A percentile compares a stretch with the other conserved stretches of the same genome.
Evolutionary conservation across 805 yeast species (phyloP).

Genomic region (Ogataea methanolica): DNA sequence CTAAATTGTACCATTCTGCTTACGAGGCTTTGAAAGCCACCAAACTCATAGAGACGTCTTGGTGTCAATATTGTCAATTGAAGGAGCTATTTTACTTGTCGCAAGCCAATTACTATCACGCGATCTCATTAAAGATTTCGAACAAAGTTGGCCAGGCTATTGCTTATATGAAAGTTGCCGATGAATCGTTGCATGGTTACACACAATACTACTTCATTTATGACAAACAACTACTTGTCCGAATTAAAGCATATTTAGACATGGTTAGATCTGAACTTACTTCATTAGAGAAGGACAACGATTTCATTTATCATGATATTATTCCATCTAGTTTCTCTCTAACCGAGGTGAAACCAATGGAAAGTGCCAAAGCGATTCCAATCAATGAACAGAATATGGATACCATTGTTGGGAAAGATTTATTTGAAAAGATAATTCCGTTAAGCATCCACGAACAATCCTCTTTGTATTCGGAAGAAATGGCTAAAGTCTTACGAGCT

Average conservation of each 20-base stretch:
- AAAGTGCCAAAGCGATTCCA: slow-evolving; percentile 59
- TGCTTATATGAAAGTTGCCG: slow-evolving; percentile 38
- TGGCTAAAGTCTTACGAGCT: slow-evolving; percentile 67
- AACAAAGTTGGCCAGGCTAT: slow-evolving; percentile 74
- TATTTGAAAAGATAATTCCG: slow-evolving; percentile 80
- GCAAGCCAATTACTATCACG: slow-evolving; percentile 56
- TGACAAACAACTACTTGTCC: slow-evolving; percentile 29
- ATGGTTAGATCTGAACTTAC: slow-evolving; percentile 26
- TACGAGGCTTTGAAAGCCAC: slow-evolving; percentile 38
- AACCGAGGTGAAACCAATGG: slow-evolving; percentile 63
- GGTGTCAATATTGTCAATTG: slow-evolving; percentile 48
- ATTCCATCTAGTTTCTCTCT: slow-evolving; percentile 60
- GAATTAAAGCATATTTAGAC: slow-evolving; percentile 18
- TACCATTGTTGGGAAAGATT: slow-evolving; percentile 43
- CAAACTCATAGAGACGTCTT: slow-evolving; percentile 30
- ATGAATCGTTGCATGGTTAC: slow-evolving; percentile 30
- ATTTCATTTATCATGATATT: slow-evolving; percentile 77
- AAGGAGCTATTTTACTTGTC: slow-evolving; percentile 55
- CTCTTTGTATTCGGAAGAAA: slow-evolving; percentile 85
- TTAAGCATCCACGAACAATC: slow-evolving; percentile 81
- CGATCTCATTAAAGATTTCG: slow-evolving; percentile 46
- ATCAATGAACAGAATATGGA: slow-evolving; percentile 45
- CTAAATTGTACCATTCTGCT: slow-evolving; percentile 51
- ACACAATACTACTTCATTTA: slow-evolving; percentile 13
- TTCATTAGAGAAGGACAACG: slow-evolving; percentile 72